phyloP scores from a whole-genome alignment of 192 early-diverging fungal genomes.

The Chytriomyces sp. region DNA sequence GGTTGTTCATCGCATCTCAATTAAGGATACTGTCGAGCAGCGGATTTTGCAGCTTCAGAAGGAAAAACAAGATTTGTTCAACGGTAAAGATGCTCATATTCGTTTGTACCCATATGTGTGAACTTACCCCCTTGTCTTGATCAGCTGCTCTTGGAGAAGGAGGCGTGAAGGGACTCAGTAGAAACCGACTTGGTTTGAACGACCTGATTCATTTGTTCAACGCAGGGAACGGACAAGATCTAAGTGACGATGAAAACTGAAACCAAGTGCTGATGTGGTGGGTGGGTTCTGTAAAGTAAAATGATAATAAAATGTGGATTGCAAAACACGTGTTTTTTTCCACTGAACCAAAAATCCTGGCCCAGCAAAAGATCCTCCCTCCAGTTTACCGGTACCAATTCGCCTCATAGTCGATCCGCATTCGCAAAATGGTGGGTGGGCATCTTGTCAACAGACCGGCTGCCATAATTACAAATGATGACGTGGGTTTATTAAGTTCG shows the following conservation, averaged over 20 bases:
- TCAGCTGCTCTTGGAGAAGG: slow-evolving; percentile 47
- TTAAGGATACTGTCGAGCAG: slow-evolving; percentile 72
- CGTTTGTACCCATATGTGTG: not conserved
- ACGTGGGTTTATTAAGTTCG: not conserved
- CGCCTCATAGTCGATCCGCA: not conserved
- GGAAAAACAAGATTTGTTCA: slow-evolving; percentile 57
- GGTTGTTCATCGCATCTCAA: slow-evolving; percentile 63
- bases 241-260: slow-evolving; percentile 21
- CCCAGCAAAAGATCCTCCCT: too few relatives aligned
- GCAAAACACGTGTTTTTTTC: too few relatives aligned
- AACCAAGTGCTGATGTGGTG: not conserved
- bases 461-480: not conserved
- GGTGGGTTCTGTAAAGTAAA: too few relatives aligned
- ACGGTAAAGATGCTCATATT: slow-evolving; percentile 3
- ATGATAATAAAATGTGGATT: too few relatives aligned
- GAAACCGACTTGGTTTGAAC: slow-evolving; percentile 33
- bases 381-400: too few relatives aligned
- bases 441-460: not conserved
- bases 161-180: slow-evolving; percentile 30
- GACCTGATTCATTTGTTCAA: slow-evolving; percentile 46
- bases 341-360: too few relatives aligned
- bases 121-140: not conserved
- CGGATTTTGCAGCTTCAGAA: slow-evolving; percentile 73
- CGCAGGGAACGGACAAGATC: slow-evolving; percentile 16
- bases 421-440: not conserved